Percentiles rank a stretch among this genome's conserved stretches.
Conservation (phyloP, 83 land plant genomes). For the Thuja plicata region DNA sequence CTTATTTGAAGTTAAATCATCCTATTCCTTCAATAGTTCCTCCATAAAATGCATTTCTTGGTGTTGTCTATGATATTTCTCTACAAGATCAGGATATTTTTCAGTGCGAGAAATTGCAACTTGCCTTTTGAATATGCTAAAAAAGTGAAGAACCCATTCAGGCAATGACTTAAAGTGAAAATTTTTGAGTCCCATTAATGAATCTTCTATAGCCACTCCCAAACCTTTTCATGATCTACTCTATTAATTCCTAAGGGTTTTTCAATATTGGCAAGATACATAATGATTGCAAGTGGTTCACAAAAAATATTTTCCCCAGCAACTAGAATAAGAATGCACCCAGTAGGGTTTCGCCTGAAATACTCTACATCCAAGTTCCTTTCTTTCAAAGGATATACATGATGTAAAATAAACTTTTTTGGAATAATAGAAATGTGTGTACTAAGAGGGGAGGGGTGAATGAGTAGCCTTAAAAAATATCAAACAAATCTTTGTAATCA, state of each 20-base stretch:
- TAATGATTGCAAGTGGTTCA: slow-evolving; percentile 31
- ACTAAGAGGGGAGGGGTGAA: too few species aligned
- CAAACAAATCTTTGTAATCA: too few species aligned
- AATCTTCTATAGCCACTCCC: slow-evolving; percentile 33
- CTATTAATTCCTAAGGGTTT: slow-evolving; percentile 21
- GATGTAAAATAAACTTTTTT: too few species aligned
- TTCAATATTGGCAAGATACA: slow-evolving; percentile 27
- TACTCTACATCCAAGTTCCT: too few species aligned
- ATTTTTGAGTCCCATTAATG: slow-evolving; percentile 37
- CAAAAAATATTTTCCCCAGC: slow-evolving; percentile 22
- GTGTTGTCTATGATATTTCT: too few species aligned
- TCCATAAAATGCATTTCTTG: too few species aligned
- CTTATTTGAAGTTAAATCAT: too few species aligned
- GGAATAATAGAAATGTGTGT: too few species aligned
- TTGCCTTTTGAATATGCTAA: slow-evolving; percentile 28
- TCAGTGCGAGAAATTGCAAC: slow-evolving; percentile 32
- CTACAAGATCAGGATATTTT: slow-evolving; percentile 25
- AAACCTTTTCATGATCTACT: slow-evolving; percentile 20
- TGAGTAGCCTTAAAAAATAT: too few species aligned
- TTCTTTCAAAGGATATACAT: too few species aligned
- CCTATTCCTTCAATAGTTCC: too few species aligned
- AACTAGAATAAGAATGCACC: slow-evolving; percentile 25
- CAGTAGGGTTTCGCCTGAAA: slow-evolving; percentile 29
- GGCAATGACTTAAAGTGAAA: slow-evolving; percentile 29
- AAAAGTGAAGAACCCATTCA: slow-evolving; percentile 19